Evolutionary conservation across 805 yeast species (phyloP).

Genomic region (Pachysolen tannophilus): DNA sequence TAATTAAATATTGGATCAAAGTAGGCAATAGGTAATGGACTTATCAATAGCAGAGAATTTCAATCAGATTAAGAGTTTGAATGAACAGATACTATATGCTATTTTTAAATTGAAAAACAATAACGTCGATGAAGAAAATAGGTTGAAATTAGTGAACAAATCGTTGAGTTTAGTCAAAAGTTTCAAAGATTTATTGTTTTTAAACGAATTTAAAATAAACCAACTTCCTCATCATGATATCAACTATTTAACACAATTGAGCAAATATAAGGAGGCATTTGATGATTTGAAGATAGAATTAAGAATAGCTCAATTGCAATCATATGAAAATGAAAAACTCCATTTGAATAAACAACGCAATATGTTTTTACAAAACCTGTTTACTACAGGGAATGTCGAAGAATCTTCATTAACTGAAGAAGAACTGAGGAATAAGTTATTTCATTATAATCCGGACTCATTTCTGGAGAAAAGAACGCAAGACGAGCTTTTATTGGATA

Average conservation of each 20-base stretch:
- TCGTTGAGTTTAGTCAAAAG: constrained; percentile 30
- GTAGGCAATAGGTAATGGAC: too few species aligned
- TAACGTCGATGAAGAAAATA: constrained; percentile 1
- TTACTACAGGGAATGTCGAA: background rate
- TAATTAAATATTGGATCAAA: too few species aligned
- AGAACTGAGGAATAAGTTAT: constrained; percentile 17
- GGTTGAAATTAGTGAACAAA: constrained; percentile 23
- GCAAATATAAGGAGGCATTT: constrained; percentile 15
- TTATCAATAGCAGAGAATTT: constrained; percentile 1
- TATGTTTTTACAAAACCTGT: constrained; percentile 9
- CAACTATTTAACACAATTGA: background rate
- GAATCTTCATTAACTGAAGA: constrained; percentile 1
- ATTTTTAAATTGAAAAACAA: constrained; percentile 1
- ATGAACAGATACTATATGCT: constrained; percentile 1
- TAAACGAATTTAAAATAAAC: constrained; percentile 2
- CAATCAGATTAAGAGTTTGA: background rate
- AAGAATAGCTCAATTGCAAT: constrained; percentile 19
- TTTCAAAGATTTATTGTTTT: constrained; percentile 29
- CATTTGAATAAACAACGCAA: constrained; percentile 5
- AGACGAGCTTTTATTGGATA: constrained; percentile 34
- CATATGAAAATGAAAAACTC: constrained; percentile 14
- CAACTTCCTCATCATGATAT: background rate
- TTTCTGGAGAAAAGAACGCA: constrained; percentile 18
- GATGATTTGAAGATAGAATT: constrained; percentile 19
- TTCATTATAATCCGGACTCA: constrained; percentile 19